Evolutionary conservation across 371 early-diverging fungal genomes (phyloP), one percentile per base, ranked within the genome.

Genomic region (Rhizopus delemar): DNA sequence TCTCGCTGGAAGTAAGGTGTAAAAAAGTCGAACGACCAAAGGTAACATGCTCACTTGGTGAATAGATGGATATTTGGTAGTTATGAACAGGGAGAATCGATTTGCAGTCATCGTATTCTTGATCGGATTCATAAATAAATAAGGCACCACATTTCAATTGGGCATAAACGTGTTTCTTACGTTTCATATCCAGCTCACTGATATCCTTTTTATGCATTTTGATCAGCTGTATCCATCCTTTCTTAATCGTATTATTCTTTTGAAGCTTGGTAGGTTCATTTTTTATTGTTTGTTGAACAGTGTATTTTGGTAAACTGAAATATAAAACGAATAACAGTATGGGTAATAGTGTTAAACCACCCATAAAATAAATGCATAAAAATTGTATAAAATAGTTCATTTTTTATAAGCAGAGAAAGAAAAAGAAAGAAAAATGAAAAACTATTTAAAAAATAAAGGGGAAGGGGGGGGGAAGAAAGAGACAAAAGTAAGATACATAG

Each of bases 91-190:
- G 79, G 28, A 93, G 82, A 6, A 93, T 88, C 28, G 86, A 78
- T 33, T 86, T 80, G 68, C 93, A 93, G 46, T 91, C 90, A 31
- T 75, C 53, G 22, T 22, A 2, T n/a, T 66, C 66, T 38, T 68
- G 51, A 32, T 83, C 76, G 52, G 91, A 91, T 41, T 90, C 90
- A 65, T 92, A 95, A 55, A 94, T 66, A 57, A 91, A 89, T 39
- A 95, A 75, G 11, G 90, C 89, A 43, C 91, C 87, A 62, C 89
- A 84, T 46, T 89, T 87, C 36, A 95, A 68, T 9, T 91, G 90
- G 3, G 82, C 93, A 67, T 84, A 95, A 43, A 81, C 86, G 29
- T 70, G 63, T 35, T 65, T 72, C 39, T 54, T 67, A 8, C 65
- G 57, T 53, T 63, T 69, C 6, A 51, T 58, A 48, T 60, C 65